Conservation (phyloP, 208 protist genomes). For the Crithidia bombi region DNA sequence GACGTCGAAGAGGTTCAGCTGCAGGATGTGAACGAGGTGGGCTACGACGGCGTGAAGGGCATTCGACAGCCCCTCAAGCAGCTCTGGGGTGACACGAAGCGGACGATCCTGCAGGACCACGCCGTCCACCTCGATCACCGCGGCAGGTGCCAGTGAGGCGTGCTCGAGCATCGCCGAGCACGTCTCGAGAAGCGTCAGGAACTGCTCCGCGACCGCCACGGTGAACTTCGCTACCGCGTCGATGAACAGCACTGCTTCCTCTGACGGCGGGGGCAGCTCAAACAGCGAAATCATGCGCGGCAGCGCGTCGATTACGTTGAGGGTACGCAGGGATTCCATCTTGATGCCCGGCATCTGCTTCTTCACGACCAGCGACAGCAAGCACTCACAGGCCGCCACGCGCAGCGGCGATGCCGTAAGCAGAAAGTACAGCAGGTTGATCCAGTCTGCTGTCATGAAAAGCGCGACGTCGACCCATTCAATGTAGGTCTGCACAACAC, state of each 20-base stretch:
- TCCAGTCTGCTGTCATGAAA: slow-evolving; percentile 70
- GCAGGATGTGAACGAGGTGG: slow-evolving; percentile 43
- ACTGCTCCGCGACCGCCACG: slow-evolving; percentile 62
- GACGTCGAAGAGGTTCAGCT: slow-evolving; percentile 45
- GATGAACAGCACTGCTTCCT: slow-evolving; percentile 57
- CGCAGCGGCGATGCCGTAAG: slow-evolving; percentile 43
- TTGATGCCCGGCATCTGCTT: slow-evolving; percentile 82
- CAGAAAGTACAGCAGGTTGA: slow-evolving; percentile 76
- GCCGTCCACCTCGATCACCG: slow-evolving; percentile 24
- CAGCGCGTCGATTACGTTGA: slow-evolving; percentile 67
- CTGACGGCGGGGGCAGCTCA: slow-evolving; percentile 46
- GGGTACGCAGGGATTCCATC: slow-evolving; percentile 50
- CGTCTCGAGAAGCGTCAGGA: slow-evolving; percentile 60
- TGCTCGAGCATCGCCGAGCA: slow-evolving; percentile 23
- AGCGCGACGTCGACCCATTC: slow-evolving; percentile 79
- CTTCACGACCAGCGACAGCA: slow-evolving; percentile 72
- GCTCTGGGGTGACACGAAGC: slow-evolving; percentile 36
- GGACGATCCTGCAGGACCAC: slow-evolving; percentile 35
- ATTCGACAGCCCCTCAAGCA: slow-evolving; percentile 32
- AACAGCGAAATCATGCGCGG: slow-evolving; percentile 62
- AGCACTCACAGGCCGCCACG: slow-evolving; percentile 61
- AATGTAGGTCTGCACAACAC: slow-evolving; percentile 77
- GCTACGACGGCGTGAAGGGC: slow-evolving; percentile 55
- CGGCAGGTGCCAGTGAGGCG: not conserved
- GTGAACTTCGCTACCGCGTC: slow-evolving; percentile 54